A percentile compares a stretch with the other conserved stretches of the same genome.
These are phyloP conservation scores for Backusella westeae DNA, from an alignment of 192 early-diverging fungal genomes.

Conservation along the genomic window DNA sequence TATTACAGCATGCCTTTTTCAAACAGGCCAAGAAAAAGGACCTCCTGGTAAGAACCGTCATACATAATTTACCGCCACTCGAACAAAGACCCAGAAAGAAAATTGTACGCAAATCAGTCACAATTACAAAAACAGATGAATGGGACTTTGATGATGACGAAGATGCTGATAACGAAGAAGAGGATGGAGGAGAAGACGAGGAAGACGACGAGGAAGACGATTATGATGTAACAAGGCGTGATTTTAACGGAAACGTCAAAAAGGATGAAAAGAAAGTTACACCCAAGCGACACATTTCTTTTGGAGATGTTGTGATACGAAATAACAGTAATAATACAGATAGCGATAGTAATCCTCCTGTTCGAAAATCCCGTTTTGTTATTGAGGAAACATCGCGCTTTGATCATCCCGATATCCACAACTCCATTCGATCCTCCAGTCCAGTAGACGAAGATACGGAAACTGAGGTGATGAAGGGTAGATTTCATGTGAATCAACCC, in stretches of 20 bases:
- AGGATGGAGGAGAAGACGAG: not conserved
- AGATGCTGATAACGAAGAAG: conserved; percentile 17
- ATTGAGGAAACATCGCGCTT: conserved; percentile 24
- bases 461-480: conserved; percentile 63
- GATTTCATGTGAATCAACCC: conserved; percentile 62
- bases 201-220: not conserved
- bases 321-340: conserved; percentile 12
- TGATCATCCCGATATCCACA: not conserved
- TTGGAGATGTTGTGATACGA: conserved; percentile 41
- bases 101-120: conserved; percentile 42
- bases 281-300: conserved; percentile 41
- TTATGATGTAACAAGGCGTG: not conserved
- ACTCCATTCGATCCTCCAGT: conserved; percentile 4
- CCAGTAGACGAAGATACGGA: conserved; percentile 11
- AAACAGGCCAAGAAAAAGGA: conserved; percentile 67
- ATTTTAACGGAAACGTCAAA: not conserved
- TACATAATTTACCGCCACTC: conserved; percentile 64
- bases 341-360: conserved; percentile 10
- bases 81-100: conserved; percentile 65
- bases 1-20: conserved; percentile 78
- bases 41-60: conserved; percentile 55
- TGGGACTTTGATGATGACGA: conserved; percentile 67
- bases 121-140: conserved; percentile 50
- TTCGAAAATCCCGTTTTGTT: conserved; percentile 36
- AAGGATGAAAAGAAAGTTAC: not conserved